Conservation (phyloP, 805 yeast species). For the Nakazawaea peltata region DNA sequence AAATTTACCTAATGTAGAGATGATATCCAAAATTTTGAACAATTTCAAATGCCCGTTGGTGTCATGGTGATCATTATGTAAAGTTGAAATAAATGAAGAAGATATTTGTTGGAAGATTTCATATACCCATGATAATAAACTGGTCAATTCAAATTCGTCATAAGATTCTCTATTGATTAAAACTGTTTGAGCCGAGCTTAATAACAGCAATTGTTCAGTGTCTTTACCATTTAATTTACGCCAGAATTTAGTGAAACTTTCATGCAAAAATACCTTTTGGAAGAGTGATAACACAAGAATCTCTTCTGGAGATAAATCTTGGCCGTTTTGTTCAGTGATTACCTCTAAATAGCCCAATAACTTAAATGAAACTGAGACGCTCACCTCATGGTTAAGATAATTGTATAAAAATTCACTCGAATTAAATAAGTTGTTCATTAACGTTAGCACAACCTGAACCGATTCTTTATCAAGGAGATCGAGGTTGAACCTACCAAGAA, state of each 20-base stretch:
- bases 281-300: conserved; percentile 17
- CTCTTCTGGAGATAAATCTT: conserved; percentile 11
- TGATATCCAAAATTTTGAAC: conserved; percentile 16
- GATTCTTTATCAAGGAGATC: background rate
- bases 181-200: conserved; percentile 26
- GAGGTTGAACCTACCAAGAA: background rate
- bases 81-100: conserved; percentile 11
- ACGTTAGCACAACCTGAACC: background rate
- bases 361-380: background rate
- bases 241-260: conserved; percentile 23
- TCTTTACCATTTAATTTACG: conserved; percentile 5
- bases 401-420: conserved; percentile 14
- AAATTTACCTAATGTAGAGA: conserved; percentile 29
- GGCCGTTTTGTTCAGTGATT: background rate
- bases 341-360: background rate
- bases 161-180: conserved; percentile 31
- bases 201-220: conserved; percentile 11
- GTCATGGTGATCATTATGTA: conserved; percentile 13
- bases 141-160: conserved; percentile 28
- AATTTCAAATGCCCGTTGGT: conserved; percentile 12
- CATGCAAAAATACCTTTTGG: conserved; percentile 20
- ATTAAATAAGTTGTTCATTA: conserved; percentile 9
- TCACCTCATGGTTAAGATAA: conserved; percentile 11
- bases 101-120: conserved; percentile 21
- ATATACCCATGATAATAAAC: conserved; percentile 33